A percentile compares a stretch with the other conserved stretches of the same genome.
Evolutionary conservation across 306 rosid species (phyloP).

Genomic region (Sesbania bispinosa): DNA sequence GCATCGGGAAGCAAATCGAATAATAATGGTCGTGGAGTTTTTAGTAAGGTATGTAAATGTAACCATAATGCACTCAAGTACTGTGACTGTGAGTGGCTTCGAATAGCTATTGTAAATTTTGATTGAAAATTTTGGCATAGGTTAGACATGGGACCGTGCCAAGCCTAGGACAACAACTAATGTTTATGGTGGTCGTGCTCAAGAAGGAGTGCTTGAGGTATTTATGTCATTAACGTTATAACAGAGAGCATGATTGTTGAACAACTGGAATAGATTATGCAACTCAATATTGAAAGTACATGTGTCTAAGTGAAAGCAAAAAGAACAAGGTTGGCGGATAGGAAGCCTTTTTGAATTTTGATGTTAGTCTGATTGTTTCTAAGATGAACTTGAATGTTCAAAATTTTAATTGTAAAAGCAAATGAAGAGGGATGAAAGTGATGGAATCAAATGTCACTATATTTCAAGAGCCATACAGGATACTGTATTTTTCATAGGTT

Average conservation of each 20-base stretch:
- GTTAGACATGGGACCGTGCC: slow-evolving; percentile 52
- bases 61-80: background rate
- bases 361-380: background rate
- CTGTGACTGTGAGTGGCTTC: background rate
- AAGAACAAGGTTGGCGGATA: background rate
- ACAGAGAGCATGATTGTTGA: background rate
- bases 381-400: background rate
- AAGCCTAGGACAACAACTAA: slow-evolving; percentile 32
- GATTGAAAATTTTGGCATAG: slow-evolving; percentile 51
- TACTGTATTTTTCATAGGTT: background rate
- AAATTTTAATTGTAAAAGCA: background rate
- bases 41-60: slow-evolving; percentile 48
- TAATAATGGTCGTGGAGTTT: slow-evolving; percentile 30
- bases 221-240: slow-evolving; percentile 11
- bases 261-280: slow-evolving; percentile 2
- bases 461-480: background rate
- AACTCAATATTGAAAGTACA: background rate
- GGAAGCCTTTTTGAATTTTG: background rate
- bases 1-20: slow-evolving; percentile 39
- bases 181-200: slow-evolving; percentile 52
- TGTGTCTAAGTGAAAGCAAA: background rate
- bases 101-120: slow-evolving; percentile 23
- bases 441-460: background rate
- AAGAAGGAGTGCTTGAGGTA: slow-evolving; percentile 67
- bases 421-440: background rate